Base-by-base conservation (phyloP, 768 basidiomycete species). In the Boletus insuetus region DNA sequence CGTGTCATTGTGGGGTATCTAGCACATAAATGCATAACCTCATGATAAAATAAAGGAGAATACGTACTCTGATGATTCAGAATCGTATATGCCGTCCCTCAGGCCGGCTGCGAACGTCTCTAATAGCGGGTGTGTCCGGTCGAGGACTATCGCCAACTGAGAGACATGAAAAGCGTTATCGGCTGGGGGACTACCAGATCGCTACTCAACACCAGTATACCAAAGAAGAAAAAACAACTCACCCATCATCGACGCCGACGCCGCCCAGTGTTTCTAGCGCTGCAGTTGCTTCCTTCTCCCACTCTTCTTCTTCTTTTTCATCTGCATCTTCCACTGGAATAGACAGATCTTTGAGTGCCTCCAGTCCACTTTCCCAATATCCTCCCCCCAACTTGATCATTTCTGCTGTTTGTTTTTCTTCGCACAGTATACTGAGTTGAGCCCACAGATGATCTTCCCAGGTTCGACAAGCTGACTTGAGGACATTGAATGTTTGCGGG, bases 361-460 rank as follows among this genome's bases (percentile, higher is more conserved):
- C 73, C 14, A 78, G 59, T 1, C 85, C 87, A 19, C 77, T 78
- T 54, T 89, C 87, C 94, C 94, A 96, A 68, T 91, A 95, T 40
- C 87, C 82, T 0, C 85, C 86, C 11, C 78, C 76, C 7, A 92
- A 67, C 38, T 80, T 78, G 11, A 76, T 68, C 64, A 98, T 79
- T 57, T 88, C 85, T 31, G 77, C 78, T 43, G 84, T 86, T 66
- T 88, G 81, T 55, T 89, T 85, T 61, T 92, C 86, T 66, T 95
- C 91, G 62, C 90, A 87, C 38, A 91, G 75, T 46, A 91, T 79
- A 61, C 85, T 85, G 48, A 94, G 76, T 54, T 91, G 87, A 0
- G 91, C 92, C 97, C 97, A 99, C 0, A 98, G 77, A 66, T 95
- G 87, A 65, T 99, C 97, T 64, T 95, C 91, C 95, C 96, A 98